A percentile compares a stretch with the other conserved stretches of the same genome.
Evolutionary conservation across 148 eudicot species (phyloP).

Genomic region (Linanthus parryae): DNA sequence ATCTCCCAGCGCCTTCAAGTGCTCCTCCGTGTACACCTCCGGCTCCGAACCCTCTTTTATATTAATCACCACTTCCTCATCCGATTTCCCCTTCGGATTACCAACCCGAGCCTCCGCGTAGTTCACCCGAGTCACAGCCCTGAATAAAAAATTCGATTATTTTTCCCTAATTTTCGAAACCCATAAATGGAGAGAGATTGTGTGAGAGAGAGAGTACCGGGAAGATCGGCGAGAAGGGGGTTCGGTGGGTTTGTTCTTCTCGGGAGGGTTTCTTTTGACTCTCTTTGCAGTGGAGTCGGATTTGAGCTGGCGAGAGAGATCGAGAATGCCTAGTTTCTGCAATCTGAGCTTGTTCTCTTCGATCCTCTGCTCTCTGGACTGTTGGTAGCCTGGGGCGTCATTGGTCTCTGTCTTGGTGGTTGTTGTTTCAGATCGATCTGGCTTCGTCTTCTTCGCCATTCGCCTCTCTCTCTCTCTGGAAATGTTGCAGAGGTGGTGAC

Average conservation of each 20-base stretch:
- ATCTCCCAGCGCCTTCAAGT: constrained; percentile 57
- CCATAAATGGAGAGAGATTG: not conserved
- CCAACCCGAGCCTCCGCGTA: constrained; percentile 19
- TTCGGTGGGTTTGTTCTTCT: constrained; percentile 12
- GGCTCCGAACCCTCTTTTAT: constrained; percentile 36
- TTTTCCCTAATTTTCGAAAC: not conserved
- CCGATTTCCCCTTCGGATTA: constrained; percentile 14
- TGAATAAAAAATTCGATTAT: too few relatives aligned
- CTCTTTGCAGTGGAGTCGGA: constrained; percentile 15
- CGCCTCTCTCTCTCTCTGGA: too few relatives aligned
- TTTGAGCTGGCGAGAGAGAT: constrained; percentile 38
- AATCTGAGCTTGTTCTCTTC: constrained; percentile 52
- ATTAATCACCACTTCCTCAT: constrained; percentile 24
- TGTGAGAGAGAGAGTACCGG: constrained; percentile 18
- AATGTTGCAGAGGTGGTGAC: too few relatives aligned
- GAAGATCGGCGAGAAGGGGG: constrained; percentile 31
- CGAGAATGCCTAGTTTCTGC: constrained; percentile 52
- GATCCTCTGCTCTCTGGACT: constrained; percentile 46
- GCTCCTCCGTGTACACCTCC: constrained; percentile 65
- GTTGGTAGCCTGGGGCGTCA: constrained; percentile 64
- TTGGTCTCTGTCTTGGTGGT: too few relatives aligned
- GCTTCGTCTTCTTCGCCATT: too few relatives aligned
- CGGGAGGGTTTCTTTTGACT: not conserved
- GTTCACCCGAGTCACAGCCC: constrained; percentile 26
- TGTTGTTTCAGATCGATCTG: too few relatives aligned